Conservation (phyloP, 2,329 filamentous ascomycete genomes). For the Stachybotrys echinatus region DNA sequence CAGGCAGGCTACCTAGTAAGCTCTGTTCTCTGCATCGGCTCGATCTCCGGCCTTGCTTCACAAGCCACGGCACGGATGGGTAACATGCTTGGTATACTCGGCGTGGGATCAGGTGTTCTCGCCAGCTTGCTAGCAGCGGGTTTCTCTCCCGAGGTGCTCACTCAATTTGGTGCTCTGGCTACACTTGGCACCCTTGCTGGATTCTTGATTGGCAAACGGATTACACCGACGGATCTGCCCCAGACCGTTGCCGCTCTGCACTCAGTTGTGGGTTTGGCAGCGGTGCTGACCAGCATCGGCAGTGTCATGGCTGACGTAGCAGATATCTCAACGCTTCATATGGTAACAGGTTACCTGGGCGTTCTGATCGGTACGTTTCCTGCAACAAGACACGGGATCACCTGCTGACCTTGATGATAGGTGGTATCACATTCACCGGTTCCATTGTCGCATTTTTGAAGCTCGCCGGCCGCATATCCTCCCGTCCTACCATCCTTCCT, state of each 20-base stretch:
- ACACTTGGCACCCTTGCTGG: slow-evolving; percentile 64
- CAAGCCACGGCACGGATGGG: slow-evolving; percentile 79
- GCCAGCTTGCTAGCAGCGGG: slow-evolving; percentile 78
- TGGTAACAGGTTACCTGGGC: slow-evolving; percentile 81
- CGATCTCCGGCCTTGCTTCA: slow-evolving; percentile 74
- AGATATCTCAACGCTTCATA: slow-evolving; percentile 70
- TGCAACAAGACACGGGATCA: not conserved
- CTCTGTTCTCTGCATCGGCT: slow-evolving; percentile 79
- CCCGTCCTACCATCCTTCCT: slow-evolving; percentile 65
- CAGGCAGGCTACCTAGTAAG: slow-evolving; percentile 85
- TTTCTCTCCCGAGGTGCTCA: slow-evolving; percentile 71
- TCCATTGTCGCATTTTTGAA: slow-evolving; percentile 88
- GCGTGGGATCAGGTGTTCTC: slow-evolving; percentile 76
- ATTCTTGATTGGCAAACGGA: slow-evolving; percentile 75
- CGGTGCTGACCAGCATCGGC: slow-evolving; percentile 82
- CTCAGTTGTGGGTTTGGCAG: slow-evolving; percentile 83
- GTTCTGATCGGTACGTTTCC: slow-evolving; percentile 63
- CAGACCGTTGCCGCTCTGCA: slow-evolving; percentile 87
- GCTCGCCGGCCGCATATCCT: slow-evolving; percentile 76
- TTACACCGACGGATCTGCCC: slow-evolving; percentile 81
- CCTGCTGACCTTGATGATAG: slow-evolving; percentile 18
- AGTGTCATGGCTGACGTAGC: slow-evolving; percentile 72
- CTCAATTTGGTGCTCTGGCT: slow-evolving; percentile 75
- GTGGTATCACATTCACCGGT: slow-evolving; percentile 84
- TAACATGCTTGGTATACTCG: slow-evolving; percentile 81